Evolutionary conservation across 257 asterid genomes (phyloP), one percentile per base, ranked within the genome.

Genomic region (Coffea canephora): DNA sequence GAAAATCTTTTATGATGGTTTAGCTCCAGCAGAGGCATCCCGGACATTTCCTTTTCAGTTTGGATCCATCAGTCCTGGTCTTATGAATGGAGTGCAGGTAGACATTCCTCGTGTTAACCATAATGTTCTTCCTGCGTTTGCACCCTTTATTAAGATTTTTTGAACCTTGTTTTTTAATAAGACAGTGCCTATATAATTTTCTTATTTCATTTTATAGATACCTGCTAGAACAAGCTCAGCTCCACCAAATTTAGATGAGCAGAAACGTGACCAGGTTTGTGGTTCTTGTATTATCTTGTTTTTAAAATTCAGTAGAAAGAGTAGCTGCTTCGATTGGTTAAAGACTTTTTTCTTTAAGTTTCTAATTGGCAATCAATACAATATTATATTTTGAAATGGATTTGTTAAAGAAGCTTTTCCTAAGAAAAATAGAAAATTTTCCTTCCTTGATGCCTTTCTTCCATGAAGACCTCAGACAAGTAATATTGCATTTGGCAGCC

Each of bases 141-240:
- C 75, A 61, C 34, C 50, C 12, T 50, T 52, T 73, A 12, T 36
- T 70, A 55, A 71, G 9, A 16, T 18, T 78, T n/a, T 52, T 79
- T 70, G 62, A 78, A 67, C 25, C 77, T 79, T 34, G 3, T 45
- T 74, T 74, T 31, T 50, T 78, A 54, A 77, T 62, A 77, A 52
- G 48, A 36, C n/a, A 81, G 74, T 57, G 57, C 23, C n/a, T 34
- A 64, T 15, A n/a, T 77, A 8, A 39, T 73, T 18, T 79, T 84
- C 66, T 77, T 66, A 57, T 41, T 70, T 76, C 16, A 19, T 76
- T 82, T 69, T 73, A 36, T 71, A 95, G 99, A 86, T 93, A 79
- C 99, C 99, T 69, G 93, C 99, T 43, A 86, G 99, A 76, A 94
- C 98, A 83, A 94, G 91, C 88, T 94, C 98, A 34, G 98, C 97